Conservation (phyloP, 768 basidiomycete species). For the Lentinula edodes region DNA sequence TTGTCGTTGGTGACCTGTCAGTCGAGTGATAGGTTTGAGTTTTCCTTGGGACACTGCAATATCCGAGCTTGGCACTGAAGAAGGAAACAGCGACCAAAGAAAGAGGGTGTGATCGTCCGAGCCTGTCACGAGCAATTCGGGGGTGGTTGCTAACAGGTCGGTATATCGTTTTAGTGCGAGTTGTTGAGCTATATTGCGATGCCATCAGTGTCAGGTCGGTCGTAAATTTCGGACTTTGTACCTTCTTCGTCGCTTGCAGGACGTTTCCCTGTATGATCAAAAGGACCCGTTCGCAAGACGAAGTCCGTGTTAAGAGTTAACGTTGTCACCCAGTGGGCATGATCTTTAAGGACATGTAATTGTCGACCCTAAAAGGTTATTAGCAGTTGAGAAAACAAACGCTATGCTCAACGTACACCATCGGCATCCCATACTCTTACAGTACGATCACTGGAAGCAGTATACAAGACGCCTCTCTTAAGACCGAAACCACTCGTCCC, state of each 20-base stretch:
- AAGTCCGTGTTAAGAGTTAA: slow-evolving; percentile 95
- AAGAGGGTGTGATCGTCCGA: slow-evolving; percentile 98
- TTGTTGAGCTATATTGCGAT: slow-evolving; percentile 52
- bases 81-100: slow-evolving; percentile 84
- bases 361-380: slow-evolving; percentile 63
- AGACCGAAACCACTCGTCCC: slow-evolving; percentile 26
- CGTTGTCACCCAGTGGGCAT: slow-evolving; percentile 99
- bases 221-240: slow-evolving; percentile 20
- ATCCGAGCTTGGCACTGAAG: slow-evolving; percentile 23
- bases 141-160: slow-evolving; percentile 51
- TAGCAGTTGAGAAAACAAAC: neutral
- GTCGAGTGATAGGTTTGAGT: slow-evolving; percentile 66
- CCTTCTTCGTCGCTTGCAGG: slow-evolving; percentile 82
- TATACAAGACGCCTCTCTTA: slow-evolving; percentile 74
- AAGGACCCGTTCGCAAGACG: slow-evolving; percentile 90
- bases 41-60: slow-evolving; percentile 31
- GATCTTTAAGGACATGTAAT: slow-evolving; percentile 83
- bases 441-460: slow-evolving; percentile 90
- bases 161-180: slow-evolving; percentile 78
- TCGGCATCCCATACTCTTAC: slow-evolving; percentile 92
- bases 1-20: slow-evolving; percentile 94
- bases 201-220: neutral
- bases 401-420: slow-evolving; percentile 38
- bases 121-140: slow-evolving; percentile 89
- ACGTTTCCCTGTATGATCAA: slow-evolving; percentile 79